Evolutionary conservation across 1,284 basidiomycete genomes (phyloP).

Genomic region (Leccinum angustisporum): DNA sequence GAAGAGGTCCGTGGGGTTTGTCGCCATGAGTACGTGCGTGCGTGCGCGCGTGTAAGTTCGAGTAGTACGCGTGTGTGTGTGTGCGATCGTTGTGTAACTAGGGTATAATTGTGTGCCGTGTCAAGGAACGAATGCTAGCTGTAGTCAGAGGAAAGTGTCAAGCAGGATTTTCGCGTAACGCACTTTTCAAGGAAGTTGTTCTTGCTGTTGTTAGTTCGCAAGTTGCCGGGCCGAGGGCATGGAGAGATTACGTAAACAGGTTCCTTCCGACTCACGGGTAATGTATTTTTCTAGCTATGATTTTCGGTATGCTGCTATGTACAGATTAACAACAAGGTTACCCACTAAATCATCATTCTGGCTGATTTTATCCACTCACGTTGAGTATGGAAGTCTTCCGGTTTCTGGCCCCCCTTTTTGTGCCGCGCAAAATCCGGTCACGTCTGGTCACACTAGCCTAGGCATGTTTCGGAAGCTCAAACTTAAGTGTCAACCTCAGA

Average conservation of each 20-base stretch:
- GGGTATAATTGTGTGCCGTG: background rate
- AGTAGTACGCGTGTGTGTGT: background rate
- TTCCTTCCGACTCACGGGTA: background rate
- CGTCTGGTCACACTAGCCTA: background rate
- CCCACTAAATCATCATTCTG: background rate
- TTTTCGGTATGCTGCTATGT: background rate
- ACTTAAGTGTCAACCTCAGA: background rate
- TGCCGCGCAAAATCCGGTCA: background rate
- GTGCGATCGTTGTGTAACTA: background rate
- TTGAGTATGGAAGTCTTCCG: background rate
- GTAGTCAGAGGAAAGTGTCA: background rate
- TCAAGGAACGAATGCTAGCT: background rate
- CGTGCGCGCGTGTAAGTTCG: background rate
- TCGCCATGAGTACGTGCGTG: constrained; percentile 7
- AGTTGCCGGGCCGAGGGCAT: background rate
- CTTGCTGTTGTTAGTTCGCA: background rate
- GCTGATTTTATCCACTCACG: background rate
- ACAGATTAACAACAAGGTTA: background rate
- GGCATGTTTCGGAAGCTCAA: background rate
- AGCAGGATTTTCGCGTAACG: background rate
- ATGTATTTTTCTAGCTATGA: background rate
- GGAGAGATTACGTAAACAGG: background rate
- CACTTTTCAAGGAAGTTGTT: background rate
- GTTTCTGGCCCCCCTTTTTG: background rate
- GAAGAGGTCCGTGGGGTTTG: background rate